These are phyloP conservation scores for Glarea lozoyensis DNA, from an alignment of 495 filamentous ascomycete genomes.

Conservation along the genomic window DNA sequence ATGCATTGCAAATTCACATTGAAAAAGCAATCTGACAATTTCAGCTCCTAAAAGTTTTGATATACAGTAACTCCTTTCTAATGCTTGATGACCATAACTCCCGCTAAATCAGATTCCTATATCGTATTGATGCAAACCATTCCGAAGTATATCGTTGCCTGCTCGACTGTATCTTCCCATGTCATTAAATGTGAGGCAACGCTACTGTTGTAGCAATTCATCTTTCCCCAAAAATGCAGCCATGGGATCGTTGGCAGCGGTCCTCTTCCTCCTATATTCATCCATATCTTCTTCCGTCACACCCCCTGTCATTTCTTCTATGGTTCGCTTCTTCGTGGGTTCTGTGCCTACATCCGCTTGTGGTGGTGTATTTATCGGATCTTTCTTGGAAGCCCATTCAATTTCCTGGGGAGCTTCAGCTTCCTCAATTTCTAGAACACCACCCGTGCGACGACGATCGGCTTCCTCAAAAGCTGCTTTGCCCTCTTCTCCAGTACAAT, in stretches of 20 bases:
- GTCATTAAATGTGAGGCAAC: not conserved
- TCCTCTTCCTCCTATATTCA: constrained; percentile 63
- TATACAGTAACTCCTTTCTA: not conserved
- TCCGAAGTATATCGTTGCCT: too few species aligned
- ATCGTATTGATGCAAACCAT: too few species aligned
- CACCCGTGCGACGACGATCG: constrained; percentile 46
- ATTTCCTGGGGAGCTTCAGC: constrained; percentile 21
- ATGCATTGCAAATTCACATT: constrained; percentile 2
- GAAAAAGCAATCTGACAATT: not conserved
- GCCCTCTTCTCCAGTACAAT: constrained; percentile 88
- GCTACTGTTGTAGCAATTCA: constrained; percentile 23
- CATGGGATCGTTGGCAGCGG: constrained; percentile 76
- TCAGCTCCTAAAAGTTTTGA: not conserved
- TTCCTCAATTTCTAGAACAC: constrained; percentile 26
- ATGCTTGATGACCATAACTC: too few species aligned
- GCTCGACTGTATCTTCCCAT: not conserved
- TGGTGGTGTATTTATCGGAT: constrained; percentile 22
- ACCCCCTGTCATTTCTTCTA: constrained; percentile 66
- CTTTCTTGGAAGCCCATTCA: constrained; percentile 24
- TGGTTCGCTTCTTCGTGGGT: constrained; percentile 52
- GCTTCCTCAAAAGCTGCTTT: constrained; percentile 63
- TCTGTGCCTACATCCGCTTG: constrained; percentile 2
- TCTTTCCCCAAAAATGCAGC: constrained; percentile 61
- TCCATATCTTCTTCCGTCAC: constrained; percentile 78
- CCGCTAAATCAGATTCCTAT: too few species aligned